Base-by-base conservation (phyloP, 179 eudicot genomes). In the Heliamphora pulchella region DNA sequence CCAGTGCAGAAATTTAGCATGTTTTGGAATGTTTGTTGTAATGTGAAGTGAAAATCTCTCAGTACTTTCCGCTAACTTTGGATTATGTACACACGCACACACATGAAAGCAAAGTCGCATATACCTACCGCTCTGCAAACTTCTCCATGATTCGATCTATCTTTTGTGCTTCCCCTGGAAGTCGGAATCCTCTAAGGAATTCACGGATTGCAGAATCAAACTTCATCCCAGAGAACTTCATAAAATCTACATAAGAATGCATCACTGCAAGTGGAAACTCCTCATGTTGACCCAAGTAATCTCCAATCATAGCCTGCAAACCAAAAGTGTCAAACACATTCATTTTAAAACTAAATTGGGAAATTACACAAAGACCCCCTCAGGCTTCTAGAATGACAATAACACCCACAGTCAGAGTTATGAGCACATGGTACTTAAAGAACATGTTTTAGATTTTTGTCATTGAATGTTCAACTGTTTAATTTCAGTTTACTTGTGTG, bases 131-230 rank as follows among this genome's bases (percentile, higher is more conserved):
- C 80, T 94, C 99, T 2, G 98, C 98, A 87, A 96, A 96, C 77
- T 96, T 96, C 79, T 96, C 99, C 97, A 96, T 92, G 65, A 96
- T 91, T 72, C 98, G 97, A 84, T 96, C 99, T 84, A 96, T 96
- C 91, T 96, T 96, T 82, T 96, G 99, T 83, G 99, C 99, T 90
- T 96, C 99, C 80, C 98, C 96, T 63, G 99, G 99, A 89, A 96
- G 97, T 84, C 98, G 89, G 82, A 96, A 94, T 51, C 98, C 99
- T 84, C 85, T 87, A 63, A 96, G 97, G 75, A 92, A 96, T 78
- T 91, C 94, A 41, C 99, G 97, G 57, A 96, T 88, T 58, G 99
- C 99, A 85, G 91, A 66, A 80, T 85, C 96, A 89, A 96, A 96
- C 75, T 89, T 91, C 98, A 96, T 90, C 81, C 88, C 96, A 70